Percentiles rank a stretch among this genome's conserved stretches.
Evolutionary conservation across 306 rosid genomes (phyloP).

Genomic region (Prosopis cineraria): DNA sequence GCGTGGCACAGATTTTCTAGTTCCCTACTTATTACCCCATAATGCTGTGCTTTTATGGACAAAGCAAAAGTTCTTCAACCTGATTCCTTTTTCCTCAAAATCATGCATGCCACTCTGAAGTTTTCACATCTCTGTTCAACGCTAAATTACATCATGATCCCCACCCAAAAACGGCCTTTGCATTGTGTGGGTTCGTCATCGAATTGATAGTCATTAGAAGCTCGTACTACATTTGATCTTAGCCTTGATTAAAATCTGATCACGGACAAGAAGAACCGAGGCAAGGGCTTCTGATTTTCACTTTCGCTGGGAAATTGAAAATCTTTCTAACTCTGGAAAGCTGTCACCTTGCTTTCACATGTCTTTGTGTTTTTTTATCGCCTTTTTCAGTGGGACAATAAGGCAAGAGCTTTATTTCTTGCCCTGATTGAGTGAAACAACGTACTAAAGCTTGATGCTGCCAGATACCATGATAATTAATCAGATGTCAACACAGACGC

Average conservation of each 20-base stretch:
- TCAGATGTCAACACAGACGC: constrained; percentile 5
- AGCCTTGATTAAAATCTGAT: constrained; percentile 5
- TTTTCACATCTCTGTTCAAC: constrained; percentile 10
- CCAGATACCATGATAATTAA: background rate
- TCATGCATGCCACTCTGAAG: background rate
- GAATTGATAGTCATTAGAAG: constrained; percentile 16
- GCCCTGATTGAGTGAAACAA: constrained; percentile 9
- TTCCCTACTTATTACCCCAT: constrained; percentile 76
- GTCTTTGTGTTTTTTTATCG: background rate
- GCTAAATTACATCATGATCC: background rate
- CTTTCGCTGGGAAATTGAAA: constrained; percentile 30
- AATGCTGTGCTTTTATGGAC: constrained; percentile 49
- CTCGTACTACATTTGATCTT: background rate
- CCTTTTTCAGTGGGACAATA: constrained; percentile 35
- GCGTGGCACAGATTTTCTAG: constrained; percentile 58
- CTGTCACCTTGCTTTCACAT: constrained; percentile 1
- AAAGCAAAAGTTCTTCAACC: constrained; percentile 52
- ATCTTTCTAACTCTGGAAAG: constrained; percentile 21
- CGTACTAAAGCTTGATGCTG: background rate
- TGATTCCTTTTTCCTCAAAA: constrained; percentile 82
- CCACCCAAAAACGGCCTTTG: constrained; percentile 28
- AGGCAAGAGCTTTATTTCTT: constrained; percentile 25
- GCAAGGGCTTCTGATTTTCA: constrained; percentile 21
- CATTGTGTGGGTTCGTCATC: background rate
- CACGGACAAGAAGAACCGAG: background rate